A percentile compares a stretch with the other conserved stretches of the same genome.
These are phyloP conservation scores for Lipomyces spencermartinsiae DNA, from an alignment of 805 yeast genomes.

Conservation along the genomic window DNA sequence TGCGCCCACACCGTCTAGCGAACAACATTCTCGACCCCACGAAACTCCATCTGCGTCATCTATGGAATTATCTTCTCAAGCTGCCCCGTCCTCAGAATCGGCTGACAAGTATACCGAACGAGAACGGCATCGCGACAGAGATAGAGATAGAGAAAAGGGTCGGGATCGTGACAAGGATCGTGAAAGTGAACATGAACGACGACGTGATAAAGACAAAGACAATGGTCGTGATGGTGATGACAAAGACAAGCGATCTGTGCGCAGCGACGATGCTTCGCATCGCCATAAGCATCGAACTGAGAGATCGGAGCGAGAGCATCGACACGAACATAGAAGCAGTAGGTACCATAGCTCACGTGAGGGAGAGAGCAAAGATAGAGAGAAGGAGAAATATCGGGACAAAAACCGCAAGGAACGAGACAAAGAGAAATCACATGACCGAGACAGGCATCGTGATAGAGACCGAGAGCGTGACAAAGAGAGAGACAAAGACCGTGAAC, in stretches of 20 bases:
- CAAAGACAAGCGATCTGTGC: constrained; percentile 13
- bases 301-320: constrained; percentile 6
- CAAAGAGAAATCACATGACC: constrained; percentile 4
- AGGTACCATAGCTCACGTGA: constrained; percentile 13
- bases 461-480: constrained; percentile 11
- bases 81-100: constrained; percentile 3
- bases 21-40: not conserved
- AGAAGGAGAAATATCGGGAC: constrained; percentile 27
- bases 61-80: not conserved
- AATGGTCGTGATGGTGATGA: constrained; percentile 10
- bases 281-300: not conserved
- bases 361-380: constrained; percentile 27
- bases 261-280: constrained; percentile 10
- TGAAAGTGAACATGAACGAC: not conserved
- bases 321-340: constrained; percentile 3
- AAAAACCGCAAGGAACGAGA: constrained; percentile 16
- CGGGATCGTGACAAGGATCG: not conserved
- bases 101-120: not conserved
- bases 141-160: constrained; percentile 5
- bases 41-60: not conserved
- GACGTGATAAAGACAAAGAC: constrained; percentile 3
- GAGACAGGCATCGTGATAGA: constrained; percentile 8
- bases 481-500: constrained; percentile 6
- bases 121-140: constrained; percentile 6
- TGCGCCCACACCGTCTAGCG: not conserved